Conservation (phyloP, 345 rosid genomes). For the Luvunga scandens region DNA sequence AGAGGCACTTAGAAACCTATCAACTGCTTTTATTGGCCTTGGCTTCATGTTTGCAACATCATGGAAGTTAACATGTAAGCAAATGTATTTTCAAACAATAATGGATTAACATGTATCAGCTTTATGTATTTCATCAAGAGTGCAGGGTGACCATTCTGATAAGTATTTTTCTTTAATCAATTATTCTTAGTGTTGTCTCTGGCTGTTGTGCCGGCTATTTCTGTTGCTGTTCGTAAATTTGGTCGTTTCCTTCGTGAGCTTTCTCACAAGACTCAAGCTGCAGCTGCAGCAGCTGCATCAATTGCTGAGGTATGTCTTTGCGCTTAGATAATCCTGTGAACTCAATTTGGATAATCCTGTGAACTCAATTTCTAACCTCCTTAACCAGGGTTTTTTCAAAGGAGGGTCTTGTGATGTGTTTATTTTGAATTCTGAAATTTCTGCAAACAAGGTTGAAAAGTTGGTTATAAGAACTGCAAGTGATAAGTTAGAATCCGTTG, state of each 20-base stretch:
- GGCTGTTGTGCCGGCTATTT: slow-evolving; percentile 77
- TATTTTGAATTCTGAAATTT: not conserved
- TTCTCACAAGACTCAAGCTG: slow-evolving; percentile 91
- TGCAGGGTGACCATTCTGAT: slow-evolving; percentile 6
- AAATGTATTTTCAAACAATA: not conserved
- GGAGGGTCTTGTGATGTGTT: not conserved
- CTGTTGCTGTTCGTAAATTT: slow-evolving; percentile 62
- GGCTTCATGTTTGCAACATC: slow-evolving; percentile 67
- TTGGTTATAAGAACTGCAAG: not conserved
- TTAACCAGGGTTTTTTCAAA: not conserved
- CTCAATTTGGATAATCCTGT: not conserved
- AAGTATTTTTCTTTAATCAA: slow-evolving; percentile 7
- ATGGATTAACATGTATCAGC: not conserved
- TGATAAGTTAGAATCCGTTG: not conserved
- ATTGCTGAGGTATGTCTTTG: slow-evolving; percentile 75
- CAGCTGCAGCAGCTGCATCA: slow-evolving; percentile 93
- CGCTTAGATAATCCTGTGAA: not conserved
- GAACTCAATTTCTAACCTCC: not conserved
- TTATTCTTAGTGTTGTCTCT: slow-evolving; percentile 67
- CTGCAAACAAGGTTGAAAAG: not conserved
- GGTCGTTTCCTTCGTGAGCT: slow-evolving; percentile 90
- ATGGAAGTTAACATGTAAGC: slow-evolving; percentile 61
- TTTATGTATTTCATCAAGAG: slow-evolving; percentile 6
- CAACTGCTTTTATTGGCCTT: slow-evolving; percentile 56
- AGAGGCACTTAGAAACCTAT: slow-evolving; percentile 56